Percentiles rank a stretch among this genome's conserved stretches.
Conservation (phyloP, 1,284 basidiomycete genomes). For the Austroboletus rostrupii region DNA sequence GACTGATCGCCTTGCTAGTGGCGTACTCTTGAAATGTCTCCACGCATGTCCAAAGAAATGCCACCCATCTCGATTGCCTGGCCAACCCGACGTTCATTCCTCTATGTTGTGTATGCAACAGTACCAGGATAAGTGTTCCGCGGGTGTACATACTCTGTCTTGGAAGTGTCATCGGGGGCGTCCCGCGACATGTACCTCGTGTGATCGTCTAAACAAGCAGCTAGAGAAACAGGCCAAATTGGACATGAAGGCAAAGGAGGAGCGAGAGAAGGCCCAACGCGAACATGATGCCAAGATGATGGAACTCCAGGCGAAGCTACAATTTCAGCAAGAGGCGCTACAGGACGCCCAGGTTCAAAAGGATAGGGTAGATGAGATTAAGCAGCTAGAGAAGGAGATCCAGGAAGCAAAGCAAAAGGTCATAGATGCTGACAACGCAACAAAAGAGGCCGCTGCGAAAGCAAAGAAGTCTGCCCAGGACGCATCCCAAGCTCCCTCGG, state of each 20-base stretch:
- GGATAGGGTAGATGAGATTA: conserved; percentile 27
- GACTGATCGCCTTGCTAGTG: conserved; percentile 30
- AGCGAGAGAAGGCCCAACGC: conserved; percentile 31
- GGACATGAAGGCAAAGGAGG: conserved; percentile 32
- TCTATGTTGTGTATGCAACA: conserved; percentile 39
- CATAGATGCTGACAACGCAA: conserved; percentile 12
- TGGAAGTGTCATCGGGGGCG: conserved; percentile 35
- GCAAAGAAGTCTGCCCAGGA: conserved; percentile 3
- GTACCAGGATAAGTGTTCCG: conserved; percentile 31
- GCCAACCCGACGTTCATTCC: conserved; percentile 43
- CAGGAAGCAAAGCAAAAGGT: conserved; percentile 19
- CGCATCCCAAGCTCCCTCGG: neutral
- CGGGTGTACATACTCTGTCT: conserved; percentile 31
- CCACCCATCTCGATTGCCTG: conserved; percentile 33
- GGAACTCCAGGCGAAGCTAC: conserved; percentile 32
- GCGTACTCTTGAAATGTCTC: conserved; percentile 41
- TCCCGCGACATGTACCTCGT: conserved; percentile 31
- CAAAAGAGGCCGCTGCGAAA: conserved; percentile 11
- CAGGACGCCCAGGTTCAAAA: conserved; percentile 28
- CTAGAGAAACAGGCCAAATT: conserved; percentile 30
- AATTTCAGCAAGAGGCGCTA: conserved; percentile 23
- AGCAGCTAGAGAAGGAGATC: conserved; percentile 34
- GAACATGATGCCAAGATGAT: conserved; percentile 32
- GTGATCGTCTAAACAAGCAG: conserved; percentile 29
- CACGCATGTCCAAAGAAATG: conserved; percentile 55